Evolutionary conservation across 129 eudicot species (phyloP), one percentile per base, ranked within the genome.

Genomic region (Ambrosia trifida): DNA sequence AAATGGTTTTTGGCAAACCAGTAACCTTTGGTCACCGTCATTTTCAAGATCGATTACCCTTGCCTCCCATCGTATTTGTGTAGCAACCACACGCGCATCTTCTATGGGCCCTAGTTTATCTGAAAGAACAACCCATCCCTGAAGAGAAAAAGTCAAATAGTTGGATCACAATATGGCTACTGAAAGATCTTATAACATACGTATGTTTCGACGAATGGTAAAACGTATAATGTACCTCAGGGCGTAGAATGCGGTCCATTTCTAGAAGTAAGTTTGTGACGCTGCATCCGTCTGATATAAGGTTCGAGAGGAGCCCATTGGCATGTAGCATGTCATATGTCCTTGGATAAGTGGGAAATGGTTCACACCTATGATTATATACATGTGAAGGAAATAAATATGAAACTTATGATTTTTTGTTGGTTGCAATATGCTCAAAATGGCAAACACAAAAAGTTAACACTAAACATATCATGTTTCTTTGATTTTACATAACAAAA

Each of bases 271-370:
- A 77, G 50, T 85, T 77, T 38, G 81, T 60, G 31, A 82, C 69
- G 70, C 92, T 93, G 81, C 98, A 93, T 66, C 83, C 75, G 43
- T 81, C 83, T 46, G 88, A 71, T 58, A 64, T 78, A 36, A 85
- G 61, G 73, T 83, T 75, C 8, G 98, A 85, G 50, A 93, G 84
- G 69, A 93, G 96, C 63, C 95, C 96, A 74, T 86, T 89, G 16
- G 90, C 98, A 71, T 93, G 96, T 70, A 93, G 96, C 91, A 93
- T 70, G 82, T 93, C 98, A 54, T 93, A 93, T 50, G 98, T 85
- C 3, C 98, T 88, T 45, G 98, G 96, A 78, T 93, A 93, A 36
- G 98, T 93, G 17, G 98, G 98, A 76, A 93, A 93, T 20, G 98
- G 90, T 69, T 93, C 92, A 63, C 98, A 85, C 98, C 98, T 93